phyloP scores from a whole-genome alignment of 192 early-diverging fungal species.

The Entomortierella beljakovae region DNA sequence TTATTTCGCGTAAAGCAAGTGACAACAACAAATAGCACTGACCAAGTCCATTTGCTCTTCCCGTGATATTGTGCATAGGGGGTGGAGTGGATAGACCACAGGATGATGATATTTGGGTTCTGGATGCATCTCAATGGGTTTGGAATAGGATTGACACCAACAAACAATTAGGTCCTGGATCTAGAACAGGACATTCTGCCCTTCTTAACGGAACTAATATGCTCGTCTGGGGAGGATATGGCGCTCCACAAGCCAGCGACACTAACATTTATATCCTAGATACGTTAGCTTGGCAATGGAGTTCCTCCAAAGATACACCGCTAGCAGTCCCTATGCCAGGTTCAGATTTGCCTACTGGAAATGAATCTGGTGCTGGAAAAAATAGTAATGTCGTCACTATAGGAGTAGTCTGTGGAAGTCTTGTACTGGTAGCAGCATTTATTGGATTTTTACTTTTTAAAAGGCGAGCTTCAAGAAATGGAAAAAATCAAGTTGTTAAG shows the following conservation, averaged over 20 bases:
- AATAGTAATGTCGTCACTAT: slow-evolving; percentile 30
- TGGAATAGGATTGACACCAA: slow-evolving; percentile 53
- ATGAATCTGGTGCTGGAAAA: no score
- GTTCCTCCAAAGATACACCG: slow-evolving; percentile 55
- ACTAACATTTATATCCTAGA: slow-evolving; percentile 75
- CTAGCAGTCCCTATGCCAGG: not conserved
- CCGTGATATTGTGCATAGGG: slow-evolving; percentile 11
- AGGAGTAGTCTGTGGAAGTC: slow-evolving; percentile 49
- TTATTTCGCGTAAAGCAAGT: no score
- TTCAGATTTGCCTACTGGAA: not conserved
- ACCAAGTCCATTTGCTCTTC: not conserved
- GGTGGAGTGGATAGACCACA: slow-evolving; percentile 57
- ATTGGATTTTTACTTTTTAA: slow-evolving; percentile 39
- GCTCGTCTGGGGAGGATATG: slow-evolving; percentile 78
- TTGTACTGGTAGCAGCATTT: slow-evolving; percentile 53
- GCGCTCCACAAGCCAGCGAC: slow-evolving; percentile 58
- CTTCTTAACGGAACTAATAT: slow-evolving; percentile 67
- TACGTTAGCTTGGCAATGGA: slow-evolving; percentile 70
- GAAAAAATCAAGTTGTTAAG: not conserved
- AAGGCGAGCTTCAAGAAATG: slow-evolving; percentile 14
- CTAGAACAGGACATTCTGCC: slow-evolving; percentile 74
- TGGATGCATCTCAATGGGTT: slow-evolving; percentile 51
- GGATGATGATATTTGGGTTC: slow-evolving; percentile 64
- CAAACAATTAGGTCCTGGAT: slow-evolving; percentile 58
- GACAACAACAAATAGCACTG: slow-evolving; percentile 8